phyloP scores from a whole-genome alignment of 176 grass and related monocot genomes.

The Carex cristatella region DNA sequence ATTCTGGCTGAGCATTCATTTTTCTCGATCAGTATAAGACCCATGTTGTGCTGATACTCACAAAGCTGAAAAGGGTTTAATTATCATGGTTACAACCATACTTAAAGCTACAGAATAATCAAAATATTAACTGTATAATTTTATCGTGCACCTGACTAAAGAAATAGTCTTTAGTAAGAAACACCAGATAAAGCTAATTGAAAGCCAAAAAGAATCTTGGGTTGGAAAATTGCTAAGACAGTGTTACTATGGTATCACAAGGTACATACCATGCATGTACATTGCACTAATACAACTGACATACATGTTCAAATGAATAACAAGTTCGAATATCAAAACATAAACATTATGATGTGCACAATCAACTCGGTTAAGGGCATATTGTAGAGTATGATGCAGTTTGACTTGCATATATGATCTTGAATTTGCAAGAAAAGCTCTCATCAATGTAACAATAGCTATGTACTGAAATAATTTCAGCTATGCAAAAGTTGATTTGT shows the following conservation, averaged over 20 bases:
- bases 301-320: background rate
- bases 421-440: background rate
- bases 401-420: background rate
- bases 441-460: background rate
- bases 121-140: background rate
- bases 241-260: background rate
- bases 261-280: background rate
- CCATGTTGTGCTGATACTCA: constrained; percentile 91
- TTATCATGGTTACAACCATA: background rate
- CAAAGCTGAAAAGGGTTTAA: constrained; percentile 52
- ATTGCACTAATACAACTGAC: background rate
- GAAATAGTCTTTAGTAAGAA: background rate
- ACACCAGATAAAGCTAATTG: no score
- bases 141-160: background rate
- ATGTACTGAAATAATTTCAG: background rate
- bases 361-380: background rate
- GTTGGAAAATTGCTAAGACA: background rate
- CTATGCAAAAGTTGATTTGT: background rate
- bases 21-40: constrained; percentile 86
- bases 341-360: background rate
- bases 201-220: background rate
- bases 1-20: constrained; percentile 64
- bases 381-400: background rate
- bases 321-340: background rate
- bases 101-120: constrained; percentile 3